Base-by-base conservation (phyloP, 2,329 filamentous ascomycete genomes). In the Lasiodiplodia sp. region DNA sequence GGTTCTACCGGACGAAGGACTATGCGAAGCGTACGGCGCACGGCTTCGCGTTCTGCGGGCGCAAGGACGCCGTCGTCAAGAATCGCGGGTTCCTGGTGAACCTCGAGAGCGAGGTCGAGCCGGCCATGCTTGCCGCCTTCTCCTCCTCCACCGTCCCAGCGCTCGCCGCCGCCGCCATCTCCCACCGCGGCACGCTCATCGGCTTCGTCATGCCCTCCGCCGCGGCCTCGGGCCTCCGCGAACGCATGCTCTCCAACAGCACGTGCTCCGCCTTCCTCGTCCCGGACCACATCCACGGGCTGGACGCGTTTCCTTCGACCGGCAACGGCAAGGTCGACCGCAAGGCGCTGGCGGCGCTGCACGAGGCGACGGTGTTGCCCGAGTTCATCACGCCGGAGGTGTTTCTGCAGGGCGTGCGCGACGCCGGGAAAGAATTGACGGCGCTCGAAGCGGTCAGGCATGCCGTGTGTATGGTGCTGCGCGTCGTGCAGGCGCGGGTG, bases 21-120 rank as follows among this genome's bases (percentile, higher is more conserved):
- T 31, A 60, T 25, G 69, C 51, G 21, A 4, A 16, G 10, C 72
- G 73, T 2, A 78, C 79, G 40, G 73, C 75, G 10, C 51, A 16
- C 23, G 70, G 70, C 11, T 12, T 66, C 28, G 52, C 31, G 8
- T 71, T 70, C 67, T 31, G 44, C 40, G 69, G 69, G 16, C 69
- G 69, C 47, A 70, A 68, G 40, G 69, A 70, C 23, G 57, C 52
- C 25, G 37, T 69, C 34, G 66, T 68, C 14, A 70, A 70, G 55
- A 74, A 80, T 60, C 78, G 79, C n/a, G 79, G 79, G 7, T 75
- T 78, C 65, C 75, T 79, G 0, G 75, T 80, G 56, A 79, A 81
- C 68, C 70, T 81, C 11, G 79, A 81, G 66, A 76, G 79, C 60
- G 79, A 81, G 67, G 73, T 67, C 31, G 65, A 67, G 55, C 65